Base-by-base conservation (phyloP, 2,329 filamentous ascomycete genomes). In the Pseudocercospora ulei region DNA sequence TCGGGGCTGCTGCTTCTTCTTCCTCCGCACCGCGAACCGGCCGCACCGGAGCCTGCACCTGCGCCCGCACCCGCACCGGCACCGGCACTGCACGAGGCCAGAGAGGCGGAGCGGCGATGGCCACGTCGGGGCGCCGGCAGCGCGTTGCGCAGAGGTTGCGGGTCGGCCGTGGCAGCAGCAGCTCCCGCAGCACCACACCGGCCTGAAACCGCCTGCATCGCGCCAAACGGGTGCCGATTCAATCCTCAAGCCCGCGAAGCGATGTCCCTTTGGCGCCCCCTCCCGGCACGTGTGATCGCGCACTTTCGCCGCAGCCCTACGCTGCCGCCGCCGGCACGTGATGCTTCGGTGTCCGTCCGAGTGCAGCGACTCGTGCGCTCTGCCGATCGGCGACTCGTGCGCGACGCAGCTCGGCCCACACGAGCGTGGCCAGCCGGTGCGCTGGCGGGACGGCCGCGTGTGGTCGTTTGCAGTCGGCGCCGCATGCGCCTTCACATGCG, bases 51-150 rank as follows among this genome's bases (percentile, higher is more conserved):
- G n/a, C n/a, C 39, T 50, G 50, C 37, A 49, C 45, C 26, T 43
- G 42, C 38, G 49, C 36, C 18, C 39, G 44, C 28, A 44, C 43
- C 29, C 39, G 58, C 55, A 41, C 59, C 54, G 35, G 62, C 61
- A 37, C 64, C 64, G 43, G 65, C n/a, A n/a, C n/a, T n/a, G n/a
- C n/a, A n/a, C n/a, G n/a, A 65, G 31, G 65, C 66, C 33, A 61
- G 50, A 20, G 66, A 67, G 49, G 60, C 63, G 35, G 60, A 61
- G 48, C 63, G 60, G 49, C 63, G 63, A 33, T 44, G 43, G 36
- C 41, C 39, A 17, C 43, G 44, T 11, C 38, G 39, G 22, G 31
- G 39, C 30, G 22, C 22, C 8, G 16, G 43, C 24, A 29, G 28
- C 18, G 40, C 30, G 22, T 43, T 23, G 37, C 40, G 20, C 35